Base-by-base conservation (phyloP, 306 rosid genomes). In the Adenanthera pavonina region DNA sequence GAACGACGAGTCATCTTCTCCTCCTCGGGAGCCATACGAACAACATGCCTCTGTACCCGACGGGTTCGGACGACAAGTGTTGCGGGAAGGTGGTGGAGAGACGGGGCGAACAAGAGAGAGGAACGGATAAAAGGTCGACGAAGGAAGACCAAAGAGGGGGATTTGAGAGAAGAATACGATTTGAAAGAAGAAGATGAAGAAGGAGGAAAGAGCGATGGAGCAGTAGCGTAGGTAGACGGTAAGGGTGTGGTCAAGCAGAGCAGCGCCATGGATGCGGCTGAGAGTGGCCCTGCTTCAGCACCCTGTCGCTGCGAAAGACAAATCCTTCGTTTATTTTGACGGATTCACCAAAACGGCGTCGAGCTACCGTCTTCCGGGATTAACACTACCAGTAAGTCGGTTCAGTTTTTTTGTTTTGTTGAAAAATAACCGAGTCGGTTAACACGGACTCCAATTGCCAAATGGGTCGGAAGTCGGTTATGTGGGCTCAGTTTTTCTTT, bases 11-110 rank as follows among this genome's bases (percentile, higher is more conserved):
- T 90, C 83, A 91, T 77, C 85, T 86, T 91, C 82, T 94, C 94
- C 77, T 92, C 98, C 0, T 94, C 93, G 8, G 97, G 98, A 84
- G 97, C 98, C 98, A 94, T 94, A 30, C 94, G 91, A 80, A 86
- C 90, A 15, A 85, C 25, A 54, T 78, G 92, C 17, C 88, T 86
- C n/a, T 15, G 77, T 59, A 62, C 47, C 60, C 87, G 91, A 30
- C 36, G 62, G 20, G 61, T 14, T 15, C 13, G 46, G 49, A 54
- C 44, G 61, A 16, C 3, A 25, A 35, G 10, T 5, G 80, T 49
- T 17, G 73, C 43, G 8, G 40, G 43, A 38, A 35, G 76, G 41
- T 56, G 69, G 62, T 47, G 3, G 72, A 62, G 25, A 19, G 74
- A 78, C 15, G 72, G 16, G 8, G 25, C 47, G 30, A 69, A 30